Base-by-base conservation (phyloP, 2,329 filamentous ascomycete genomes). In the Hymenoscyphus occultus region DNA sequence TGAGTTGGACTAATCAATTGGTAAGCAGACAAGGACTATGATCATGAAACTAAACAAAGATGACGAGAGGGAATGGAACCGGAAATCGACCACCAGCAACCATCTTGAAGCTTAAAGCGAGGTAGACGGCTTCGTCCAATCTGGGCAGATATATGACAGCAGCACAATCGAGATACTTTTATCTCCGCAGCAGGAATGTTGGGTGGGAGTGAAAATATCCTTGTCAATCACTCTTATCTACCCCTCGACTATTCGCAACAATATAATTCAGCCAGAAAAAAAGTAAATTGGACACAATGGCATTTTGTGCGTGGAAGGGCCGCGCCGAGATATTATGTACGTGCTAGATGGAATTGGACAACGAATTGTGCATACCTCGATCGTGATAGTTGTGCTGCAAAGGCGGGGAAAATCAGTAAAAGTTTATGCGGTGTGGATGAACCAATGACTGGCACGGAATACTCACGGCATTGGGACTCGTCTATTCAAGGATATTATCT, bases 401-500 rank as follows among this genome's bases (percentile, higher is more conserved):
- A 66, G 31, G n/a, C 35, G 58, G 40, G 35, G 40, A 48, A 59
- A 32, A 59, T 68, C 64, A 68, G 65, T 51, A 63, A 56, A 40
- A 61, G 54, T 13, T 39, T 40, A 12, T 12, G 16, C 19, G 39
- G 13, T n/a, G 48, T 19, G 9, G 19, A 58, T 16, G 22, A 61
- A 42, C 2, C 16, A 51, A 56, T 54, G 56, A 14, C 28, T n/a
- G 16, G 57, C 22, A 2, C 57, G 42, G 58, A 35, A 39, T 45
- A 70, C 69, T 69, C 71, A 71, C 70, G 69, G 66, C 69, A 70
- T 70, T 63, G 64, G 60, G 35, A 57, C 58, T 58, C 59, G 51
- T 62, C 59, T 54, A 57, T 45, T 54, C 48, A 64, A 71, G 70
- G 71, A 72, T 70, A 60, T 69, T 73, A 74, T 74, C 73, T 71